Base-by-base conservation (phyloP, 345 rosid species). In the Dipteronia dyeriana region DNA sequence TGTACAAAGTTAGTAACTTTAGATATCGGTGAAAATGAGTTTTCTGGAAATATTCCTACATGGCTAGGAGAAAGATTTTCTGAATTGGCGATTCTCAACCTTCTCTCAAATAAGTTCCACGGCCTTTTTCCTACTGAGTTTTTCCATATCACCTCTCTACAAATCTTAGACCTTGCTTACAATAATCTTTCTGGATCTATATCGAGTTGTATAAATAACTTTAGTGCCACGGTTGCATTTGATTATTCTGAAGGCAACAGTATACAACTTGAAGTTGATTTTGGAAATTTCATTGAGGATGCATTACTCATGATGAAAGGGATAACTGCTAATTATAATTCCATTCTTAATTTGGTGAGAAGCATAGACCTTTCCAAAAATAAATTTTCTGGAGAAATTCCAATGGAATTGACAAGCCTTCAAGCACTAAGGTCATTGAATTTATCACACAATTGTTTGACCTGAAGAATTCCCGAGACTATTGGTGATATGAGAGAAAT, bases 101-200 rank as follows among this genome's bases (percentile, higher is more conserved):
- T 73, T 29, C 53, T 71, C 7, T 79, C 70, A 1, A 83, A 83
- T 41, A 43, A 23, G 9, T 77, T 83, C 3, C 6, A 49, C 2
- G 80, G 85, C n/a, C 71, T 77, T n/a, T 71, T 83, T 16, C 82
- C 79, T 59, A 43, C 17, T n/a, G 20, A 62, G 9, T 8, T 79
- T 1, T 79, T 78, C 20, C 9, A 54, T 60, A 38, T 79, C 0
- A 16, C 54, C 31, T 62, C 17, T 56, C 47, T 79, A 0, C 45
- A 20, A 20, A 59, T n/a, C 12, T 59, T 20, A 2, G 25, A 59
- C 2, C 63, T 59, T 59, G 63, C 63, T 59, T n/a, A 20, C 3
- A 59, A 59, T 29, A 19, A n/a, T 2, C 4, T 59, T 0, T 59
- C 26, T 0, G 63, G 63, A 59, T 13, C 25, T 10, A 59, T 22